Evolutionary conservation across 192 early-diverging fungal species (phyloP).

Genomic region (Endogone sp.): DNA sequence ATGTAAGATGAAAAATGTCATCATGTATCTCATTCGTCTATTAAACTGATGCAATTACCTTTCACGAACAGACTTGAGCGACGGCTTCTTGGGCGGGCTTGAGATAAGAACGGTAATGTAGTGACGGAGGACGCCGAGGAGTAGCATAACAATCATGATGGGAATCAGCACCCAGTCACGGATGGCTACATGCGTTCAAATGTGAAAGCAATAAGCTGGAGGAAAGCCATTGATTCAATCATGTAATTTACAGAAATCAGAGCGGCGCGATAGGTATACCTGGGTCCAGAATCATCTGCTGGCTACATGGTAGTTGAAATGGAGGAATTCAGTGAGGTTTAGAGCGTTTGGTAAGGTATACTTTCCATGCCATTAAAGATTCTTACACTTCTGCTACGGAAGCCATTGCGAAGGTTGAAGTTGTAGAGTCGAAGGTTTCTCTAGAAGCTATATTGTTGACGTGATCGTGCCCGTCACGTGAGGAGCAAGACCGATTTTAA

Average conservation of each 20-base stretch:
- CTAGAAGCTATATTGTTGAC: too few species aligned
- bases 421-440: too few species aligned
- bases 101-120: constrained; percentile 87
- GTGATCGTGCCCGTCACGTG: too few species aligned
- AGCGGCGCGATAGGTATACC: constrained; percentile 27
- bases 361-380: background rate
- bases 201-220: background rate
- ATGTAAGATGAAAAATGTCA: background rate
- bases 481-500: too few species aligned
- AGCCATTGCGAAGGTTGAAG: constrained; percentile 5
- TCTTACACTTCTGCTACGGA: constrained; percentile 13
- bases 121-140: constrained; percentile 93
- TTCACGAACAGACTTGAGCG: constrained; percentile 79
- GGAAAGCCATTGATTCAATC: too few species aligned
- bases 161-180: constrained; percentile 94
- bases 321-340: background rate
- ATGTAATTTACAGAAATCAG: background rate
- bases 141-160: constrained; percentile 96
- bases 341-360: background rate
- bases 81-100: constrained; percentile 73
- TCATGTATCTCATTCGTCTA: too few species aligned
- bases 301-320: constrained; percentile 14
- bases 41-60: too few species aligned
- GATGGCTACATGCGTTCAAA: constrained; percentile 49
- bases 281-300: constrained; percentile 69